Evolutionary conservation across 495 filamentous ascomycete species (phyloP), one percentile per base, ranked within the genome.

Genomic region (Aspergillus saccharolyticus): DNA sequence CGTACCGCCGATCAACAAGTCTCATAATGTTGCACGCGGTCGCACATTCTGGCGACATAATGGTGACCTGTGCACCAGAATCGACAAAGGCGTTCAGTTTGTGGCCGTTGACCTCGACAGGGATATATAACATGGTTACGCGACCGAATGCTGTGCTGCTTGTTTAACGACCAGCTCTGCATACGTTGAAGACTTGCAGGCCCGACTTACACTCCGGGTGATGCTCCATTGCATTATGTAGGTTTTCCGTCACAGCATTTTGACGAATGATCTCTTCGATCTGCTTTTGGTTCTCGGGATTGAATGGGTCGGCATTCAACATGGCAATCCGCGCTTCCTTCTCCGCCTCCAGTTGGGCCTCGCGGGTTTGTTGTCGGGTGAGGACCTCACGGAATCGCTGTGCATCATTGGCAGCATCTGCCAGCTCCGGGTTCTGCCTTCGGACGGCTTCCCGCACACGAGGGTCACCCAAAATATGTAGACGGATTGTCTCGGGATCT

Each of bases 251-350:
- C 42, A 98, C 92, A 0, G 85, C 81, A 71, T 97, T 88, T 74
- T 96, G 89, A 51, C 93, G 85, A 66, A 98, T 97, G 66, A 97
- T 90, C 72, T 98, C 94, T 67, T 91, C 94, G 52, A 98, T 97
- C 73, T 87, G 87, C n/a, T 79, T 80, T 72, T 98, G 94, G 15
- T 90, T 89, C 47, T 95, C 91, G 22, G 86, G 72, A 65, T 97
- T 90, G 66, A 97, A 96, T 1, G 93, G 91, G 64, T 97, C 94
- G 8, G 89, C 85, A 63, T 96, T 96, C 42, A 97, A 78, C 69
- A 85, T 74, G 9, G 80, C 79, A 58, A 96, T 89, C 62, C 90
- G 83, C n/a, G 87, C 84, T 60, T 89, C 84, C 56, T 92, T 87
- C 66, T 90, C 84, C 25, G 77, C 81, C 59, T 92, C 85, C 42